A percentile compares a stretch with the other conserved stretches of the same genome.
Evolutionary conservation across 2,329 filamentous ascomycete genomes (phyloP).

Genomic region (Elsinoe fawcettii): DNA sequence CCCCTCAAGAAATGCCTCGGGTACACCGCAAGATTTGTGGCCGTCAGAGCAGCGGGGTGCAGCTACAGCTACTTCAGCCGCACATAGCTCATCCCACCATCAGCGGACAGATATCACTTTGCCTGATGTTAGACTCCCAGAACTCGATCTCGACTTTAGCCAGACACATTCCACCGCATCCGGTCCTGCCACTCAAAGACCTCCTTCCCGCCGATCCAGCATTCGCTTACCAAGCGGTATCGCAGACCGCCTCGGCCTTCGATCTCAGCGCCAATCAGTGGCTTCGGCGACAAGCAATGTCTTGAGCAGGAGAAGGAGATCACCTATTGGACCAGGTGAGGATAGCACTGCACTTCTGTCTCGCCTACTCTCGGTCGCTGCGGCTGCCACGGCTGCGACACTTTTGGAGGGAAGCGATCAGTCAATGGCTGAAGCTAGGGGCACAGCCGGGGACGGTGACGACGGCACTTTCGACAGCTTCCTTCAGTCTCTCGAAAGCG

Average conservation of each 20-base stretch:
- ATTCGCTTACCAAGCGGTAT: conserved; percentile 20
- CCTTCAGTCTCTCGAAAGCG: conserved; percentile 54
- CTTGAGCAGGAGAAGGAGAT: conserved; percentile 41
- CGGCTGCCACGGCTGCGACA: conserved; percentile 56
- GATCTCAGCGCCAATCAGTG: conserved; percentile 25
- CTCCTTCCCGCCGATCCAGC: conserved; percentile 16
- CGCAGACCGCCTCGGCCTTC: conserved; percentile 25
- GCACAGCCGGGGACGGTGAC: conserved; percentile 46
- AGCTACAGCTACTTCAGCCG: not conserved
- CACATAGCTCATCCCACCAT: not conserved
- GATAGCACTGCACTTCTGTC: conserved; percentile 57
- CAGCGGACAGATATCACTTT: conserved; percentile 11
- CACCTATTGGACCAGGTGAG: conserved; percentile 46
- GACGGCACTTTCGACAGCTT: conserved; percentile 58
- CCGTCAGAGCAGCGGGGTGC: conserved; percentile 8
- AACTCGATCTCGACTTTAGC: conserved; percentile 34
- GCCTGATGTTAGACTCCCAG: conserved; percentile 25
- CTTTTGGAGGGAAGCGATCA: conserved; percentile 54
- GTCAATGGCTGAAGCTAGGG: conserved; percentile 48
- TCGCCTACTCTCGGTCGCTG: conserved; percentile 54
- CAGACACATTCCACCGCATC: conserved; percentile 24
- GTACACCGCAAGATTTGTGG: not conserved
- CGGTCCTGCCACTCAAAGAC: conserved; percentile 18
- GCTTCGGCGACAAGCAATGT: conserved; percentile 1
- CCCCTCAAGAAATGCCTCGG: not conserved